Evolutionary conservation across 169 alveolate genomes (phyloP).

Genomic region (Plasmodium gaboni): DNA sequence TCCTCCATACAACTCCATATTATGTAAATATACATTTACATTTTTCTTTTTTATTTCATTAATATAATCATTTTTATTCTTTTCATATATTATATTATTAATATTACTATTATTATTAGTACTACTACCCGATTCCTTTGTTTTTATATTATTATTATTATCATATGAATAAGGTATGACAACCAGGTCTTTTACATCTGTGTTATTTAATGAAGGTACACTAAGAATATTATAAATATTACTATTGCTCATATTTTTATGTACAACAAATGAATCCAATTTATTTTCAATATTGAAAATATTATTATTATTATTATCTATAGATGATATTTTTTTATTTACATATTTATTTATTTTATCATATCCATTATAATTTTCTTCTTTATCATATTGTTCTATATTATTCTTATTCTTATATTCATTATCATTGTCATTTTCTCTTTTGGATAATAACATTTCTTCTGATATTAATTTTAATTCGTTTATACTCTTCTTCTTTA

Average conservation of each 20-base stretch:
- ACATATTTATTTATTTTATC: not conserved
- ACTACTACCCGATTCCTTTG: constrained; percentile 10
- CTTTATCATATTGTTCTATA: constrained; percentile 28
- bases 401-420: constrained; percentile 6
- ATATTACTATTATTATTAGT: too few species aligned
- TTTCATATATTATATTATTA: constrained; percentile 9
- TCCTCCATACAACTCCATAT: constrained; percentile 68
- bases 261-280: constrained; percentile 16
- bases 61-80: constrained; percentile 20
- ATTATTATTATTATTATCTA: not conserved
- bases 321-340: not conserved
- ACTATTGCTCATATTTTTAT: constrained; percentile 12
- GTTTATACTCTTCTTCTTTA: not conserved
- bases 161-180: constrained; percentile 58
- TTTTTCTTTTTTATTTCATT: constrained; percentile 63
- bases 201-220: constrained; percentile 9
- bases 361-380: constrained; percentile 16
- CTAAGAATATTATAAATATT: not conserved
- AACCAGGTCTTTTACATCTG: constrained; percentile 55
- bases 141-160: constrained; percentile 1
- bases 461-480: not conserved
- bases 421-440: constrained; percentile 5
- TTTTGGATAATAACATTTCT: not conserved
- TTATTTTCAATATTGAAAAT: constrained; percentile 4
- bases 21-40: constrained; percentile 37